A percentile compares a stretch with the other conserved stretches of the same genome.
Conservation (phyloP, 192 early-diverging fungal genomes). For the Gigaspora rosea region DNA sequence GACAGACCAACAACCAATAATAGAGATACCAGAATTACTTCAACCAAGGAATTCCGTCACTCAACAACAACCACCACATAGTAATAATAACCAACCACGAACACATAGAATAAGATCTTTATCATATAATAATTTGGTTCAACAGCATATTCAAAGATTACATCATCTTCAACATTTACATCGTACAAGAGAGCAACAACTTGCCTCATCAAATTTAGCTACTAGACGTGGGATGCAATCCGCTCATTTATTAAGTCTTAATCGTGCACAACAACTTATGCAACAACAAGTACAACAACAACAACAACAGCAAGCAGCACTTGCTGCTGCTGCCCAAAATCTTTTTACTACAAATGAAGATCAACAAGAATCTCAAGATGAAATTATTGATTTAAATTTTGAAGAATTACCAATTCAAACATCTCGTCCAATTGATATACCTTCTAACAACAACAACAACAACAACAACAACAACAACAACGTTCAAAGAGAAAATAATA, state of each 20-base stretch:
- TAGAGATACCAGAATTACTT: conserved; percentile 15
- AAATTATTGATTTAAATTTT: neutral
- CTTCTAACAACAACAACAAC: too few relatives aligned
- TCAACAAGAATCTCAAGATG: neutral
- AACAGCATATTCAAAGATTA: conserved; percentile 24
- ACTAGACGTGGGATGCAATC: conserved; percentile 24
- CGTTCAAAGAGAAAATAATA: conserved; percentile 9
- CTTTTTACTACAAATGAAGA: neutral
- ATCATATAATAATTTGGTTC: conserved; percentile 9
- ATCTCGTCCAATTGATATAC: neutral
- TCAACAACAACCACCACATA: neutral
- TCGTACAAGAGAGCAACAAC: conserved; percentile 26
- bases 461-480: too few relatives aligned
- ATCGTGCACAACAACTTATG: neutral
- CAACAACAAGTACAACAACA: neutral
- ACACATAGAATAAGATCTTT: conserved; percentile 6
- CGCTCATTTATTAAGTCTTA: conserved; percentile 17
- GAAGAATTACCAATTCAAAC: neutral
- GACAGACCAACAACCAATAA: conserved; percentile 11
- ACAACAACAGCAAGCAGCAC: neutral
- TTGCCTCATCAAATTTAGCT: conserved; percentile 8
- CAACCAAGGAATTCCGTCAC: neutral
- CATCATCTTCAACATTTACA: conserved; percentile 30
- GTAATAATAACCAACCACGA: neutral
- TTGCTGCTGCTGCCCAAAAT: neutral